These are phyloP conservation scores for Aspergillus terreus DNA, from an alignment of 2,329 filamentous ascomycete genomes.

Conservation along the genomic window DNA sequence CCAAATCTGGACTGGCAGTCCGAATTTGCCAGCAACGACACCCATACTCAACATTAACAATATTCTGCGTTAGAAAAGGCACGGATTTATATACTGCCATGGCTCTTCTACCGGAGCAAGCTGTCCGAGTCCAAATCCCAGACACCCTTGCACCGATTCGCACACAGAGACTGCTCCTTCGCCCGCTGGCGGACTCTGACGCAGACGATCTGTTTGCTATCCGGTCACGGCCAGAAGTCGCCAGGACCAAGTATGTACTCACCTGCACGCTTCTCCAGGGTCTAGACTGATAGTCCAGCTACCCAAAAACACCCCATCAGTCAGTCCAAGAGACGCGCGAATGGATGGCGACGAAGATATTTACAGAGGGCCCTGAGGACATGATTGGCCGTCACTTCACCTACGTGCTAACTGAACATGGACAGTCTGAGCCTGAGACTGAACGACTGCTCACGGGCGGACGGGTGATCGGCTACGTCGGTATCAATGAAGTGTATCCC, in stretches of 20 bases:
- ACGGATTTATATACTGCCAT: not conserved
- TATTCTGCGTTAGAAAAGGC: no score
- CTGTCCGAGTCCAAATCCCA: not conserved
- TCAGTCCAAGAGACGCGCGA: conserved; percentile 19
- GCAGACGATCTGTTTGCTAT: conserved; percentile 19
- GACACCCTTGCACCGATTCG: not conserved
- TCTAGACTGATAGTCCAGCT: conserved; percentile 7
- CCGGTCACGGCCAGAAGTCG: conserved; percentile 22
- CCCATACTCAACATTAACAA: no score
- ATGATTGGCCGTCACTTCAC: conserved; percentile 20
- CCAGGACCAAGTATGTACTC: conserved; percentile 18
- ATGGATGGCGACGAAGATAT: conserved; percentile 22
- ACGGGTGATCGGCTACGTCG: not conserved
- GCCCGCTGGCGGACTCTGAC: conserved; percentile 19
- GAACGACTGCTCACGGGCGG: not conserved
- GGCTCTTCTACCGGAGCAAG: not conserved
- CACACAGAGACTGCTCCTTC: conserved; percentile 13
- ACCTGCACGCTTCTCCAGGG: not conserved
- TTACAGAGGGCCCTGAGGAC: conserved; percentile 13
- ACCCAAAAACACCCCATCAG: conserved; percentile 19
- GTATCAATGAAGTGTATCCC: conserved; percentile 13
- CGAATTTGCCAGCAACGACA: no score
- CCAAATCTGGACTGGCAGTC: no score
- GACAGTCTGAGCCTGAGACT: not conserved
- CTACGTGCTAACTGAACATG: conserved; percentile 9